These are phyloP conservation scores for Talaromyces liani DNA, from an alignment of 495 filamentous ascomycete genomes.

Conservation along the genomic window DNA sequence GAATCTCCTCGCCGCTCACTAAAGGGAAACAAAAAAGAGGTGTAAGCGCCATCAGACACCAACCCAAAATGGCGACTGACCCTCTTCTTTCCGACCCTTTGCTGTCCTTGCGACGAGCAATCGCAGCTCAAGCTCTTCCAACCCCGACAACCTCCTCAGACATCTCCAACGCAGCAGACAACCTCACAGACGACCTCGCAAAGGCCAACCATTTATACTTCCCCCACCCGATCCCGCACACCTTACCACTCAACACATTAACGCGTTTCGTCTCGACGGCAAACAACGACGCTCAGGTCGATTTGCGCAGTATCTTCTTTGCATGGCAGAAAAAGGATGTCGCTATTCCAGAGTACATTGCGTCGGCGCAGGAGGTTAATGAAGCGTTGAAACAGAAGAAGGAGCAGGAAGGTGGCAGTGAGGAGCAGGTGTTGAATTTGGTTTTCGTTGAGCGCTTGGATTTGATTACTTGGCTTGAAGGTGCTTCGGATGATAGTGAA, in stretches of 20 bases:
- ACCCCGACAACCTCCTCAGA: slow-evolving; percentile 63
- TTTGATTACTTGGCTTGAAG: slow-evolving; percentile 85
- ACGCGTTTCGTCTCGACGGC: slow-evolving; percentile 75
- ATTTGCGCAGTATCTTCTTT: slow-evolving; percentile 91
- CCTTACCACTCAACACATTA: slow-evolving; percentile 64
- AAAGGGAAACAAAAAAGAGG: not conserved
- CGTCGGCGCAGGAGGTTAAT: slow-evolving; percentile 70
- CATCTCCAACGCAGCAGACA: slow-evolving; percentile 27
- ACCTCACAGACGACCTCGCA: slow-evolving; percentile 52
- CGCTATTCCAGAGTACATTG: slow-evolving; percentile 82
- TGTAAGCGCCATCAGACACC: not conserved
- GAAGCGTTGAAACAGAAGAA: slow-evolving; percentile 58
- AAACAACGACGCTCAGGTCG: slow-evolving; percentile 56
- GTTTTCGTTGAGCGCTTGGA: slow-evolving; percentile 86
- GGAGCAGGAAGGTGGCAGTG: slow-evolving; percentile 11
- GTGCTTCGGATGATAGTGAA: slow-evolving; percentile 80
- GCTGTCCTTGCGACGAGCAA: slow-evolving; percentile 68
- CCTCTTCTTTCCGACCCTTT: slow-evolving; percentile 59
- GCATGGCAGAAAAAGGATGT: slow-evolving; percentile 88
- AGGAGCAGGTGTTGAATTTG: slow-evolving; percentile 34
- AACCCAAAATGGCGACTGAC: slow-evolving; percentile 24
- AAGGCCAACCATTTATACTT: slow-evolving; percentile 80
- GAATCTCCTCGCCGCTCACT: not conserved
- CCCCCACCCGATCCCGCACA: slow-evolving; percentile 48
- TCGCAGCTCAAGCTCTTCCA: slow-evolving; percentile 57